These are phyloP conservation scores for Ustilago tritici DNA, from an alignment of 1,284 basidiomycete genomes.

Conservation along the genomic window DNA sequence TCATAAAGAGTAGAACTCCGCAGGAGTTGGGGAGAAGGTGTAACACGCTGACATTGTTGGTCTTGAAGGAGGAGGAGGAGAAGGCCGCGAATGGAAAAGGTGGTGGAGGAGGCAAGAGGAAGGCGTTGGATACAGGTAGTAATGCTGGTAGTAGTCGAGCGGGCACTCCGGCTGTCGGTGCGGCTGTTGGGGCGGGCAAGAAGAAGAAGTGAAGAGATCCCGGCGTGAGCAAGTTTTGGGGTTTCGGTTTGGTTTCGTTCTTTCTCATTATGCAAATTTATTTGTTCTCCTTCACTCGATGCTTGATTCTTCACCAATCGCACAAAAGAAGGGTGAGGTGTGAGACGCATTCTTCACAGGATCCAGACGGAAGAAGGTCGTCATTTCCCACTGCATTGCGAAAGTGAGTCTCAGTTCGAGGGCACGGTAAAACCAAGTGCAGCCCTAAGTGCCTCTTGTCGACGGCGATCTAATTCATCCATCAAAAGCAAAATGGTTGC, in stretches of 20 bases:
- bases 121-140: conserved; percentile 26
- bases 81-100: conserved; percentile 1
- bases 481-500: conserved; percentile 26
- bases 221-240: background rate
- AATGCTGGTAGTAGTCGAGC: conserved; percentile 32
- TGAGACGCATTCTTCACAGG: too few species aligned
- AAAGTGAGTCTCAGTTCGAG: background rate
- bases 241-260: background rate
- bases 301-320: too few species aligned
- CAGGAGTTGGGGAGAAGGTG: conserved; percentile 91
- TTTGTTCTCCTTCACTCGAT: background rate
- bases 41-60: conserved; percentile 87
- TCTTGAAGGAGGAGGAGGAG: conserved; percentile 78
- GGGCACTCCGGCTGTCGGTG: conserved; percentile 20
- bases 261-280: background rate
- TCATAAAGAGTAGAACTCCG: conserved; percentile 93
- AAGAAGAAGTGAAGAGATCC: conserved; percentile 30
- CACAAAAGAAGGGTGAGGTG: too few species aligned
- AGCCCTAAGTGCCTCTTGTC: background rate
- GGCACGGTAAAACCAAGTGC: conserved; percentile 17
- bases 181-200: conserved; percentile 18
- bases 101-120: conserved; percentile 23
- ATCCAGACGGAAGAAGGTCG: too few species aligned
- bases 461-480: conserved; percentile 11
- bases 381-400: too few species aligned